These are phyloP conservation scores for Astrephomene gubernaculifera DNA, from an alignment of 139 green algal genomes.

Conservation along the genomic window DNA sequence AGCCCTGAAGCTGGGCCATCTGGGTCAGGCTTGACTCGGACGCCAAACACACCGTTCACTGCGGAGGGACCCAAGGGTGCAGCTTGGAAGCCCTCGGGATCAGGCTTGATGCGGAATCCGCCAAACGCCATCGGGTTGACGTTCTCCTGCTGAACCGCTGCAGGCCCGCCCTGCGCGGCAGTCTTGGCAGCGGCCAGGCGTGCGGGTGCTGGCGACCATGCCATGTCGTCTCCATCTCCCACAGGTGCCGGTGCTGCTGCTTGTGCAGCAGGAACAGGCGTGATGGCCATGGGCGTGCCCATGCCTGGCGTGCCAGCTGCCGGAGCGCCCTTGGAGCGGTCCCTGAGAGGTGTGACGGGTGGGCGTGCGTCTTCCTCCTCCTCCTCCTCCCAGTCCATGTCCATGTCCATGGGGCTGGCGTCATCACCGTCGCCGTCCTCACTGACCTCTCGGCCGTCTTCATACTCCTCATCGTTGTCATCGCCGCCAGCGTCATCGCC, in stretches of 20 bases:
- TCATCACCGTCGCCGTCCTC: conserved; percentile 3
- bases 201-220: conserved; percentile 21
- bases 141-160: neutral
- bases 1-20: neutral
- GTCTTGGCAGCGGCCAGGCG: too few relatives aligned
- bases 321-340: neutral
- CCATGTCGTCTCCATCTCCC: conserved; percentile 22
- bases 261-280: neutral
- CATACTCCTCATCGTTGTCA: conserved; percentile 2
- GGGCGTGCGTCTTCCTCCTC: too few relatives aligned
- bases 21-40: conserved; percentile 25
- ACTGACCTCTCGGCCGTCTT: neutral
- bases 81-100: neutral
- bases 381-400: conserved; percentile 1
- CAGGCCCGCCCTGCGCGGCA: neutral
- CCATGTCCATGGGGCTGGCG: neutral
- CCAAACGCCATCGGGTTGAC: neutral
- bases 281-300: conserved; percentile 42
- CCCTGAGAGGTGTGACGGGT: neutral
- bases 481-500: neutral
- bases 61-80: neutral
- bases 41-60: neutral
- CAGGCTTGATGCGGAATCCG: conserved; percentile 31
- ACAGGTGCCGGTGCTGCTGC: neutral
- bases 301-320: neutral